phyloP scores from a whole-genome alignment of 1,284 basidiomycete genomes.

The Serendipita sp. region DNA sequence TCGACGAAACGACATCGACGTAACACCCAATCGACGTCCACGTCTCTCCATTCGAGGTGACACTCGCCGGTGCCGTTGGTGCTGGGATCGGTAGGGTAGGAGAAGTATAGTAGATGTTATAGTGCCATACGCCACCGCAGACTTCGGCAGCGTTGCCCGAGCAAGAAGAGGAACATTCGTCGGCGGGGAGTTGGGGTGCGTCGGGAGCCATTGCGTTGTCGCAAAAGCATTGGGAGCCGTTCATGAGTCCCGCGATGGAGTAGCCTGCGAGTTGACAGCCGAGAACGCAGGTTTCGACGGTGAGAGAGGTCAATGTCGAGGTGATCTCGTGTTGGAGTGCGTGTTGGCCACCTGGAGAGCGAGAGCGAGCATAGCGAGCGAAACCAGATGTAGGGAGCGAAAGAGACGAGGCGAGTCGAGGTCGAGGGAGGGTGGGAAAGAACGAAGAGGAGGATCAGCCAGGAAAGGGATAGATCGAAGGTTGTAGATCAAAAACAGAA shows the following conservation, averaged over 20 bases:
- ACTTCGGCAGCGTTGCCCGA: not conserved
- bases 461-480: too few relatives aligned
- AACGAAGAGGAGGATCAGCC: too few relatives aligned
- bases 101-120: not conserved
- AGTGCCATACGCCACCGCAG: constrained; percentile 4
- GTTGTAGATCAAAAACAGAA: too few relatives aligned
- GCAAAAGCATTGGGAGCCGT: constrained; percentile 6
- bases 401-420: too few relatives aligned
- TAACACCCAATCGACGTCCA: constrained; percentile 7
- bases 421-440: too few relatives aligned
- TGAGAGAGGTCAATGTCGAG: not conserved
- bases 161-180: not conserved
- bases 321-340: constrained; percentile 5
- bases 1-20: constrained; percentile 13
- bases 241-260: not conserved
- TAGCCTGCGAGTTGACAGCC: not conserved
- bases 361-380: not conserved
- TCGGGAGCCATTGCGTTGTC: constrained; percentile 2
- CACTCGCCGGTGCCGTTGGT: not conserved
- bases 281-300: not conserved
- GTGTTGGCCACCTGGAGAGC: not conserved
- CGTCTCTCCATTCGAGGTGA: not conserved
- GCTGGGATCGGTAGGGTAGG: not conserved
- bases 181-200: not conserved
- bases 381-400: too few relatives aligned